These are phyloP conservation scores for Fraxinus velutina DNA, from an alignment of 305 asterid genomes.

Conservation along the genomic window DNA sequence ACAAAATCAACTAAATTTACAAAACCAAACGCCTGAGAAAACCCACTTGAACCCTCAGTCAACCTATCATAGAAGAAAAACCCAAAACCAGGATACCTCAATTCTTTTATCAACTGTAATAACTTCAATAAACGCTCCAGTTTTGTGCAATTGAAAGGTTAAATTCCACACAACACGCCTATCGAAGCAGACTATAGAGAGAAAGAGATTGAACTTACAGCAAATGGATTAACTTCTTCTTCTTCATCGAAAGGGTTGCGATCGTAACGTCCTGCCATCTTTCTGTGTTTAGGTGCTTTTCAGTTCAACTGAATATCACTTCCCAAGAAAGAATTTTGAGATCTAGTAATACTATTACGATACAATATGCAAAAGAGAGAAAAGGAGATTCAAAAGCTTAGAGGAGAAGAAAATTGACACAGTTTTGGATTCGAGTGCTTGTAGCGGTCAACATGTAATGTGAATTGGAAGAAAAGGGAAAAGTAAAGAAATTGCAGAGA, in stretches of 20 bases:
- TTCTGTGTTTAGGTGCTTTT: background rate
- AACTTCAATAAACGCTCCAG: slow-evolving; percentile 13
- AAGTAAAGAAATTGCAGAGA: background rate
- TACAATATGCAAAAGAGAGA: background rate
- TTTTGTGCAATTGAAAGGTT: background rate
- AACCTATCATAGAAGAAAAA: background rate
- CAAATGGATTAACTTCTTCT: slow-evolving; percentile 92
- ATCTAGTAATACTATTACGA: slow-evolving; percentile 12
- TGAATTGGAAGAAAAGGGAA: background rate
- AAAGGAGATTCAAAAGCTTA: slow-evolving; percentile 18
- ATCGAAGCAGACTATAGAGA: background rate
- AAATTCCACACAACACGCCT: background rate
- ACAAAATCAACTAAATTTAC: slow-evolving; percentile 24
- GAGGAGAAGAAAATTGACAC: slow-evolving; percentile 16
- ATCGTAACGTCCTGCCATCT: slow-evolving; percentile 89
- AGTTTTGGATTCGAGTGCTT: slow-evolving; percentile 19
- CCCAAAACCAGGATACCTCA: slow-evolving; percentile 13
- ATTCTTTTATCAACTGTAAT: slow-evolving; percentile 15
- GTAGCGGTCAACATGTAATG: background rate
- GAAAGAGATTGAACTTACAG: slow-evolving; percentile 45
- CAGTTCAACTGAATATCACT: slow-evolving; percentile 21
- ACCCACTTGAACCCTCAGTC: background rate
- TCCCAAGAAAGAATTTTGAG: background rate
- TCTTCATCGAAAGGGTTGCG: slow-evolving; percentile 86
- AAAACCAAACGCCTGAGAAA: background rate